These are phyloP conservation scores for Cyclotella kingstonii DNA, from an alignment of 108 stramenopile genomes.

Conservation along the genomic window DNA sequence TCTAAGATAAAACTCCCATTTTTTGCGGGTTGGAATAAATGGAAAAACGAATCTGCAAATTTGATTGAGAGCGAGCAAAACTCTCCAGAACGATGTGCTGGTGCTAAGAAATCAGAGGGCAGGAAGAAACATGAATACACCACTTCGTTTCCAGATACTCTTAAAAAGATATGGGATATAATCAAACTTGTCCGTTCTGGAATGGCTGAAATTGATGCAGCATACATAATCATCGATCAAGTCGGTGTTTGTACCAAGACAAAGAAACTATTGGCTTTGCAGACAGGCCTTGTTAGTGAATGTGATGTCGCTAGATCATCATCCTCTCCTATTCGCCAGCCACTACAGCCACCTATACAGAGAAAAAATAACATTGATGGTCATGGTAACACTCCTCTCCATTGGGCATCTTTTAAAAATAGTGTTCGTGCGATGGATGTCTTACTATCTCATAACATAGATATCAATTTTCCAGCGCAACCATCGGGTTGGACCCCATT, in stretches of 20 bases:
- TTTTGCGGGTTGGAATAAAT: slow-evolving; percentile 31
- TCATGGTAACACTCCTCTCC: slow-evolving; percentile 86
- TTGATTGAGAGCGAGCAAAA: background rate
- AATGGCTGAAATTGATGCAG: slow-evolving; percentile 55
- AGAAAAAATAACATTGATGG: slow-evolving; percentile 61
- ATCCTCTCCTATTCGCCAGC: background rate
- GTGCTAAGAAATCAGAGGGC: background rate
- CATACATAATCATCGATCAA: slow-evolving; percentile 42
- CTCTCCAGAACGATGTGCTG: background rate
- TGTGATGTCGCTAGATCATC: slow-evolving; percentile 9
- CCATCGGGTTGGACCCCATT: slow-evolving; percentile 89
- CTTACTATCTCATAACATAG: slow-evolving; percentile 59
- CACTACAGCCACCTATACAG: slow-evolving; percentile 3
- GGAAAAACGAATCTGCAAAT: slow-evolving; percentile 4
- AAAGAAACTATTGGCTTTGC: slow-evolving; percentile 43
- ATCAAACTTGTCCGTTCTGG: slow-evolving; percentile 40
- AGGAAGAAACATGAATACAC: slow-evolving; percentile 4
- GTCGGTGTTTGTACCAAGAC: slow-evolving; percentile 39
- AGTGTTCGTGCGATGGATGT: slow-evolving; percentile 62
- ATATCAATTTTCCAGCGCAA: slow-evolving; percentile 77
- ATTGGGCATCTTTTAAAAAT: slow-evolving; percentile 90
- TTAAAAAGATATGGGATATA: slow-evolving; percentile 40
- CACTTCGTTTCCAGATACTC: slow-evolving; percentile 25
- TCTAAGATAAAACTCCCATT: slow-evolving; percentile 37
- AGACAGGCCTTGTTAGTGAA: slow-evolving; percentile 6